Evolutionary conservation across 2,329 filamentous ascomycete genomes (phyloP).

Genomic region (Apiospora kogelbergensis): DNA sequence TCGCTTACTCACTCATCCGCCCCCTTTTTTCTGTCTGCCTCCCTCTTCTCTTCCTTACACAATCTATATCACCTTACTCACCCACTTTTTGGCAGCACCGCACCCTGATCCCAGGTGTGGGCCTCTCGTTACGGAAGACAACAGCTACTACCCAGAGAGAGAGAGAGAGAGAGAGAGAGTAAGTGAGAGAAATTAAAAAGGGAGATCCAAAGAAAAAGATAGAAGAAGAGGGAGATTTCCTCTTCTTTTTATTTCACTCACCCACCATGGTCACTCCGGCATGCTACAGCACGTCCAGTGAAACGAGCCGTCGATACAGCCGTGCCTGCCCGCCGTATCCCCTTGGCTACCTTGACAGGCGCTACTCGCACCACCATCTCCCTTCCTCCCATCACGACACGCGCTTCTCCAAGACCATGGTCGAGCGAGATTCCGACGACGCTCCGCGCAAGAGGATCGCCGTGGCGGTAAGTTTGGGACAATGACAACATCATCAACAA

Average conservation of each 20-base stretch:
- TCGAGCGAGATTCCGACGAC: conserved; percentile 42
- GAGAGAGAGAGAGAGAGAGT: neutral
- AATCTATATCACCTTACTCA: neutral
- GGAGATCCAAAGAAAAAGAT: neutral
- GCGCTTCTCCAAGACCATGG: conserved; percentile 36
- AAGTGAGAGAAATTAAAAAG: neutral
- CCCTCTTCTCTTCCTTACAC: neutral
- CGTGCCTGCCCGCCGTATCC: conserved; percentile 38
- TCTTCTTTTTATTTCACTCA: too few relatives aligned
- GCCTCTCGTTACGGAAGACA: neutral
- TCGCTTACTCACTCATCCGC: neutral
- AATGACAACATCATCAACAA: neutral
- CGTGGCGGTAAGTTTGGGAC: conserved; percentile 49
- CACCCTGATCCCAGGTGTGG: conserved; percentile 14
- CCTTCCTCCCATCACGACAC: conserved; percentile 37
- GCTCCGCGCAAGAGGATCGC: conserved; percentile 57
- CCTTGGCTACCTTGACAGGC: conserved; percentile 36
- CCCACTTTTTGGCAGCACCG: conserved; percentile 21
- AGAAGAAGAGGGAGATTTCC: neutral
- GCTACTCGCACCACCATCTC: conserved; percentile 24
- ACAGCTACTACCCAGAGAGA: too few relatives aligned
- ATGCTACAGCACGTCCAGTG: conserved; percentile 37
- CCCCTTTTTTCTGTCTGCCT: too few relatives aligned
- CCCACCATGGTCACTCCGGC: conserved; percentile 43
- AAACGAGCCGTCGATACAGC: conserved; percentile 40